Conservation (phyloP, 371 early-diverging fungal species). For the Mucor piriformis region DNA sequence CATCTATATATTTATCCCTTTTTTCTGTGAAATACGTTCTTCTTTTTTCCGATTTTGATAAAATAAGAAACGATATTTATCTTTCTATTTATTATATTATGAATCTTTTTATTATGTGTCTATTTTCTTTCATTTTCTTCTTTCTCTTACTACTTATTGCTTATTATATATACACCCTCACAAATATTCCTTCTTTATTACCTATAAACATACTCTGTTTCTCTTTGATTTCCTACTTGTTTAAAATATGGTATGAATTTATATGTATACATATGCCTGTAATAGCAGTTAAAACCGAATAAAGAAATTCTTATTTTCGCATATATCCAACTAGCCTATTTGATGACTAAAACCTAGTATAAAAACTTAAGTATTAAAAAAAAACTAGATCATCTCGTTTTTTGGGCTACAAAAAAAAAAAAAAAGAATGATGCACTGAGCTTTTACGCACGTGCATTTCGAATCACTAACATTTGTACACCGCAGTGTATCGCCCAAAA, state of each 20-base stretch:
- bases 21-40: not conserved
- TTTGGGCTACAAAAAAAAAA: not conserved
- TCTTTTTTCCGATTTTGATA: not conserved
- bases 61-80: not conserved
- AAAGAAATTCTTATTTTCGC: not conserved
- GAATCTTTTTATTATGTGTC: not conserved
- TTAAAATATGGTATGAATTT: no score
- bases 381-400: constrained; percentile 1
- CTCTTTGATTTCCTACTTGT: no score
- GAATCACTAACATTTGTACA: no score
- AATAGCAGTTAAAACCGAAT: not conserved
- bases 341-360: not conserved
- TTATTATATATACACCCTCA: no score
- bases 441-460: not conserved
- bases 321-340: no score
- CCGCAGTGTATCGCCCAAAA: no score
- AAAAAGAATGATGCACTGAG: not conserved
- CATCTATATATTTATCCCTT: not conserved
- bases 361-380: not conserved
- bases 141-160: not conserved
- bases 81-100: not conserved
- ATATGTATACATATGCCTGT: no score
- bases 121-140: not conserved
- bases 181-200: no score
- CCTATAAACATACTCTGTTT: no score